Evolutionary conservation across 176 grass and related monocot genomes (phyloP), one percentile per base, ranked within the genome.

Genomic region (Triticum dicoccoides): DNA sequence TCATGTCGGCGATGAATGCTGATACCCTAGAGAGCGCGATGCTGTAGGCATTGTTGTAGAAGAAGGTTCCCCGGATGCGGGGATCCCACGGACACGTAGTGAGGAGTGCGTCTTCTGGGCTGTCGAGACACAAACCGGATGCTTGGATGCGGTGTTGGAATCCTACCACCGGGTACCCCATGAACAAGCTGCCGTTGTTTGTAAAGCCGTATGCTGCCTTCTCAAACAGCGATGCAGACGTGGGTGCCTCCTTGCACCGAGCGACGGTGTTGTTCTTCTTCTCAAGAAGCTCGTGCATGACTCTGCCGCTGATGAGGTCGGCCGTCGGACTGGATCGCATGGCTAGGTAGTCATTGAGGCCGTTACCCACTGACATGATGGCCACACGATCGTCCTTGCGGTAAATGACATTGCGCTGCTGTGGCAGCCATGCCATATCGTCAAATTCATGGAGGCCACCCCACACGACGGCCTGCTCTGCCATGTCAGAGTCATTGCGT

Each of bases 51-150:
- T 75, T 71, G 6, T 89, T 76, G 82, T 80, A 76, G 75, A 73
- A 74, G 51, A 67, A 73, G 65, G 14, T 6, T 5, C 65, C 76
- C 1, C 9, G 4, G 9, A 89, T 8, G 0, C 87, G 74, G 4
- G 64, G 49, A 20, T 89, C 75, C 87, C 87, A 89, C 18, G 18
- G 61, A 39, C 87, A 89, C 1, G 65, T 38, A 1, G 76, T 85
- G 20, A 65, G 20, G 24, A 85, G 81, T 23, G 14, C 27, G 66
- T 81, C 82, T 7, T 89, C 76, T 13, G 15, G 29, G 20, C 34
- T 42, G 12, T 18, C 37, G 9, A 80, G 8, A 64, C 87, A 89
- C 1, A 4, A 20, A 24, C 69, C 5, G 1, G 86, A 44, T 12
- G 73, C 42, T 30, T 89, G 87, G 37, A 89, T 80, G 76, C 47